Conservation (phyloP, 2,329 filamentous ascomycete genomes). For the Neophaeococcomyces aloes region DNA sequence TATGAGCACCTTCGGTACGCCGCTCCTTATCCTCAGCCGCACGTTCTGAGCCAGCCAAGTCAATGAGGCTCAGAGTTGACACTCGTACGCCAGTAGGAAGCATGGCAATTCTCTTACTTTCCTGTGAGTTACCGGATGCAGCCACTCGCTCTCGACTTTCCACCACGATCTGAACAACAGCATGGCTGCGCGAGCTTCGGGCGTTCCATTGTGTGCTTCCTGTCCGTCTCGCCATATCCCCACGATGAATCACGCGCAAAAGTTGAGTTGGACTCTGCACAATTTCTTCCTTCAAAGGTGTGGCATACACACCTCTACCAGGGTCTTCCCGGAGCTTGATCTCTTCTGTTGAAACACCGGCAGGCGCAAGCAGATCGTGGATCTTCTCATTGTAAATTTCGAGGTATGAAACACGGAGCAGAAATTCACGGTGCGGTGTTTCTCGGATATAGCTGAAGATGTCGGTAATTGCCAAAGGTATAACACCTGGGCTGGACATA, state of each 20-base stretch:
- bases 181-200: slow-evolving; percentile 92
- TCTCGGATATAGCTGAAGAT: slow-evolving; percentile 99
- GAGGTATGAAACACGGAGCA: slow-evolving; percentile 90
- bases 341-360: slow-evolving; percentile 63
- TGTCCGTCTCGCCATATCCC: slow-evolving; percentile 79
- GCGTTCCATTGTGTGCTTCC: slow-evolving; percentile 96
- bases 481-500: slow-evolving; percentile 87
- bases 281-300: slow-evolving; percentile 92
- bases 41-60: slow-evolving; percentile 90
- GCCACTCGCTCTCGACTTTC: slow-evolving; percentile 84
- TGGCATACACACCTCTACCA: slow-evolving; percentile 93
- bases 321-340: slow-evolving; percentile 95
- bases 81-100: slow-evolving; percentile 84
- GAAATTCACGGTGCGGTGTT: slow-evolving; percentile 85
- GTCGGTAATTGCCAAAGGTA: slow-evolving; percentile 92
- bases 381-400: slow-evolving; percentile 99
- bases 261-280: slow-evolving; percentile 96
- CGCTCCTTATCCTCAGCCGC: slow-evolving; percentile 92
- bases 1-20: slow-evolving; percentile 87
- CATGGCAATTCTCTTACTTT: slow-evolving; percentile 56
- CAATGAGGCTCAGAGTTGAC: slow-evolving; percentile 88
- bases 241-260: slow-evolving; percentile 83
- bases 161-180: slow-evolving; percentile 96
- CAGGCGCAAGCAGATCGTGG: slow-evolving; percentile 77
- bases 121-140: slow-evolving; percentile 37